Evolutionary conservation across 495 filamentous ascomycete genomes (phyloP).

Genomic region (Penicillium pulvis): DNA sequence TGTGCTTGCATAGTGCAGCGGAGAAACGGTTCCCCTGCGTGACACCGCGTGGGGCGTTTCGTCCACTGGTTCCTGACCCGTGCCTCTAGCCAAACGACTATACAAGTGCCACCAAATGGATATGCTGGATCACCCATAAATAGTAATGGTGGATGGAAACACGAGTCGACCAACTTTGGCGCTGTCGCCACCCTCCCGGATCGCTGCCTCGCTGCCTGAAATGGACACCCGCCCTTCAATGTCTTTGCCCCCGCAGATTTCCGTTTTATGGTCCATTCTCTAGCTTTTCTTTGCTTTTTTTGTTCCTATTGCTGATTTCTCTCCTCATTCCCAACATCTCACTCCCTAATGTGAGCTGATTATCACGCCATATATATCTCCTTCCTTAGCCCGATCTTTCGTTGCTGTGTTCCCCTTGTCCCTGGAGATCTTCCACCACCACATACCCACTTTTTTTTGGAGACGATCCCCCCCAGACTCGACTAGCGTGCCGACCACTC

Average conservation of each 20-base stretch:
- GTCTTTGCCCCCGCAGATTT: background rate
- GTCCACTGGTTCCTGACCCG: too few species aligned
- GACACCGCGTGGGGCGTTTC: too few species aligned
- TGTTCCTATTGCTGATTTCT: background rate
- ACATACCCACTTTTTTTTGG: slow-evolving; percentile 18
- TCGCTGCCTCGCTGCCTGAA: background rate
- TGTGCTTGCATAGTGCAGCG: too few species aligned
- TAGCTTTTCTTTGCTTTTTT: too few species aligned
- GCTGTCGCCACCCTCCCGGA: background rate
- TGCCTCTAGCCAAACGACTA: too few species aligned
- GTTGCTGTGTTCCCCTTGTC: slow-evolving; percentile 1
- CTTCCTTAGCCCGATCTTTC: background rate
- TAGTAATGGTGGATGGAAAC: background rate
- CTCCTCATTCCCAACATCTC: background rate
- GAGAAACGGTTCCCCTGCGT: too few species aligned
- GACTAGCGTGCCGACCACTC: slow-evolving; percentile 27
- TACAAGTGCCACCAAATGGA: too few species aligned
- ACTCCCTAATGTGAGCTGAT: background rate
- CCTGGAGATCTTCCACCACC: slow-evolving; percentile 23
- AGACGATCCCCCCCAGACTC: slow-evolving; percentile 20
- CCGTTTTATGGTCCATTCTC: background rate
- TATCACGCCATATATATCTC: background rate
- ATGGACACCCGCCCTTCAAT: background rate
- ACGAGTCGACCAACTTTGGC: background rate
- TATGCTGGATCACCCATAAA: too few species aligned